phyloP scores from a whole-genome alignment of 768 basidiomycete genomes.

The Panaeolus cyanescens region DNA sequence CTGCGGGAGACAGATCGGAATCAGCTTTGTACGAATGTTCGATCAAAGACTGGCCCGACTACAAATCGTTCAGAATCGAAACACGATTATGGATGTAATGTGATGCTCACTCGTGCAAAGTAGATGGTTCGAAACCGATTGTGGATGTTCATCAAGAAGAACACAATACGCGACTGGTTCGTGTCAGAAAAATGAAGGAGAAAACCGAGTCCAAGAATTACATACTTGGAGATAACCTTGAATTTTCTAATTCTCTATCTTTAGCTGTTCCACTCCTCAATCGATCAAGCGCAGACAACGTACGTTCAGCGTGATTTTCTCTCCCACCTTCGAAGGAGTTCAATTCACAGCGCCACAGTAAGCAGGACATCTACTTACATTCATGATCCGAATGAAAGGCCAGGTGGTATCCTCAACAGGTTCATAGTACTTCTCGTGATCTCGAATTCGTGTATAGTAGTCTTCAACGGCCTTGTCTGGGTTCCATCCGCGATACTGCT shows the following conservation, averaged over 20 bases:
- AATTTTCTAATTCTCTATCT: conserved; percentile 54
- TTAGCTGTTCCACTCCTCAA: not conserved
- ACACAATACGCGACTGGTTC: conserved; percentile 85
- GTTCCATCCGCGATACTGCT: conserved; percentile 89
- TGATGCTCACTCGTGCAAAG: conserved; percentile 80
- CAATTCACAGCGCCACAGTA: conserved; percentile 13
- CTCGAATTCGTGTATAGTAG: conserved; percentile 86
- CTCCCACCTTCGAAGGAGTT: conserved; percentile 68
- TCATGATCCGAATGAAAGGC: conserved; percentile 94
- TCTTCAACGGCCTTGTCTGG: conserved; percentile 91
- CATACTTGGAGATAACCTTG: conserved; percentile 88
- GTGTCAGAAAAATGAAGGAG: not conserved
- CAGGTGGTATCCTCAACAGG: conserved; percentile 89
- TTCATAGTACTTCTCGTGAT: conserved; percentile 88
- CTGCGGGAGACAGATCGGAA: conserved; percentile 91
- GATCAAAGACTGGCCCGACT: conserved; percentile 98
- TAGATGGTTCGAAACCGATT: conserved; percentile 92
- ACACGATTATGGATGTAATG: not conserved
- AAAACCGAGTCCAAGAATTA: conserved; percentile 9
- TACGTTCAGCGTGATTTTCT: conserved; percentile 94
- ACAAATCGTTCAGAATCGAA: conserved; percentile 3
- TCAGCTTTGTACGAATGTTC: conserved; percentile 99
- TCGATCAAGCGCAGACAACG: conserved; percentile 20
- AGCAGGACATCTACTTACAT: conserved; percentile 48
- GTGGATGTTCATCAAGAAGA: conserved; percentile 99